Evolutionary conservation across 2,329 filamentous ascomycete genomes (phyloP), one percentile per base, ranked within the genome.

Genomic region (Alternaria angustiovoidea): DNA sequence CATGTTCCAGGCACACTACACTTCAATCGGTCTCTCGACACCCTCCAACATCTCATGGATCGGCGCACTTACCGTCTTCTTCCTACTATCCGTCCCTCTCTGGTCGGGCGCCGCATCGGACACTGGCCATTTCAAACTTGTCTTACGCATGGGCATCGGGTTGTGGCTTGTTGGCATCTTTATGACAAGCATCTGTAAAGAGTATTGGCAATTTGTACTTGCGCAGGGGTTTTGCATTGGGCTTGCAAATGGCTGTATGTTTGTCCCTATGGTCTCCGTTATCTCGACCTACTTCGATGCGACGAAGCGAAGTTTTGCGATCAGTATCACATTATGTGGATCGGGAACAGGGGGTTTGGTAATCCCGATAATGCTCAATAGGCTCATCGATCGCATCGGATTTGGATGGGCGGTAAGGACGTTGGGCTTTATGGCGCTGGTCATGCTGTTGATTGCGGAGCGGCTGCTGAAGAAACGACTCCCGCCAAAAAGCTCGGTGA

Each of bases 321-420:
- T 80, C 46, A 82, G 81, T 0, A 71, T 84, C 14, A 79, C 80
- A 1, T 75, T 80, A 0, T 75, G 76, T 0, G 83, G 83, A 0
- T 79, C 79, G 38, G 77, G 78, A 12, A 51, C 68, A 49, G 81
- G 81, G 7, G 81, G 81, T 5, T 71, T 83, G 11, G 73, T 84
- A 28, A 82, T 82, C 54, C 81, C 82, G 0, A 81, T 84, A 46
- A 75, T 82, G 30, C 82, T 89, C 62, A 80, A 86, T 62, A 81
- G 84, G 59, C 75, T 89, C 30, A 79, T 86, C n/a, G 83, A 83
- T 0, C 71, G 75, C 8, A 78, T 89, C n/a, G 87, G 87, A 0
- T 89, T 89, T 64, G 76, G 81, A 1, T 89, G 87, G 86, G 82
- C 86, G 0, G 85, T 88, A 16, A 81, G 89, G 14, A 53, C 43